Base-by-base conservation (phyloP, 495 filamentous ascomycete species). In the Podospora conica region DNA sequence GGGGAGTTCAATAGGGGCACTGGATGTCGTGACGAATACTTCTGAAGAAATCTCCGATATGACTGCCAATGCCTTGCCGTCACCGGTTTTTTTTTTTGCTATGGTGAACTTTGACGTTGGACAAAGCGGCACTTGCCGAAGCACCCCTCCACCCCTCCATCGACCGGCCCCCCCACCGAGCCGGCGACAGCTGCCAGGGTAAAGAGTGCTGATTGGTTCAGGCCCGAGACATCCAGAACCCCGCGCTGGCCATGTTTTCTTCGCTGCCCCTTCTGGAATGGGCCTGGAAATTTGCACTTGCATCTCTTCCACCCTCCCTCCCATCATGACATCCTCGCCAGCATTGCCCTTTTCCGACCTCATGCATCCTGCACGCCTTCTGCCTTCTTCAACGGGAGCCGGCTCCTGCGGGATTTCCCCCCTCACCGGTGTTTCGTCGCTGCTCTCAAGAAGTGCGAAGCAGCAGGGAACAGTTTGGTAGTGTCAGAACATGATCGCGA, bases 101-200 rank as follows among this genome's bases (percentile, higher is more conserved):
- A 48, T 18, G 40, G 5, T 11, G n/a, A 8, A 48, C 40, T 31
- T 29, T 31, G 40, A 48, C 40, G 40, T 48, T n/a, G 24, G 27
- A 7, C 28, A 10, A 56, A 22, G 55, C 63, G 64, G 69, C 25
- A 66, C 18, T 61, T 67, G 67, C 69, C 67, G 65, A n/a, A 48
- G 40, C 18, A 48, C 40, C 40, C 40, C 40, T 48, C 40, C 40
- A 48, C n/a, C 40, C 29, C 29, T 11, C 57, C 33, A 12, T 15
- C 63, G 21, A 28, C 24, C 22, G 31, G 63, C 61, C 31, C 67
- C 55, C 57, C 22, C 60, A 27, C 55, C 21, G 53, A 65, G 20
- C 60, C 62, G 61, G 24, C 54, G 40, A 22, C 25, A 29, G 40
- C 40, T 48, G 40, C 40, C 40, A 48, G 1, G 3, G 29, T 11